Evolutionary conservation across 768 basidiomycete genomes (phyloP).

Genomic region (Porphyrellus cyaneotinctus): DNA sequence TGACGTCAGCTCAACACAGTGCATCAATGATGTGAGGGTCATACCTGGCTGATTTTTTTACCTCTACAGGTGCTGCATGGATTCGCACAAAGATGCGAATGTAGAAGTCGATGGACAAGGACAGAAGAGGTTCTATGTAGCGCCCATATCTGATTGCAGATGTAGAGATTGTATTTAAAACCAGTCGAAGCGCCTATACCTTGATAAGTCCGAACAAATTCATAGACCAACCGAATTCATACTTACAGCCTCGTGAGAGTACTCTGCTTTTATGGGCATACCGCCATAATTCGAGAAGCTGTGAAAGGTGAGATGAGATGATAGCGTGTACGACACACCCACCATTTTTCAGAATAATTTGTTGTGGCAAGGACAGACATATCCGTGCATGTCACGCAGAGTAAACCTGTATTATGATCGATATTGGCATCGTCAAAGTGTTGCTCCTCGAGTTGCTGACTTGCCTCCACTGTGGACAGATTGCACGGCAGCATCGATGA

Average conservation of each 20-base stretch:
- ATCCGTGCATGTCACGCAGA: conserved; percentile 97
- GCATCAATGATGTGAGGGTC: conserved; percentile 16
- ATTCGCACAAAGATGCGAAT: conserved; percentile 87
- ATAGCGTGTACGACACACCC: not conserved
- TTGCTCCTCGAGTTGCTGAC: conserved; percentile 13
- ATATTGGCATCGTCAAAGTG: not conserved
- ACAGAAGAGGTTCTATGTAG: conserved; percentile 83
- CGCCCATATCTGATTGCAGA: conserved; percentile 91
- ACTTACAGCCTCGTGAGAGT: conserved; percentile 87
- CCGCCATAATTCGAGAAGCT: conserved; percentile 97
- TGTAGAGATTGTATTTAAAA: conserved; percentile 81
- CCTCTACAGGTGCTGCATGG: conserved; percentile 67
- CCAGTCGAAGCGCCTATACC: conserved; percentile 77
- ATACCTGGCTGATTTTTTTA: conserved; percentile 78
- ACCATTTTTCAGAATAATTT: conserved; percentile 98
- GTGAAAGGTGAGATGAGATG: not conserved
- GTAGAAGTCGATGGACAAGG: conserved; percentile 96
- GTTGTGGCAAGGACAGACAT: conserved; percentile 88
- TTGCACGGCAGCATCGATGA: conserved; percentile 93
- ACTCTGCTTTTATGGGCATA: conserved; percentile 85
- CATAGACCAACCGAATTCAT: not conserved
- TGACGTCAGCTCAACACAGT: conserved; percentile 1
- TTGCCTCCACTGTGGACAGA: conserved; percentile 82
- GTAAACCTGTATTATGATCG: conserved; percentile 50
- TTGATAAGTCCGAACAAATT: conserved; percentile 1